Evolutionary conservation across 176 grass and related monocot genomes (phyloP).

Genomic region (Zizania latifolia): DNA sequence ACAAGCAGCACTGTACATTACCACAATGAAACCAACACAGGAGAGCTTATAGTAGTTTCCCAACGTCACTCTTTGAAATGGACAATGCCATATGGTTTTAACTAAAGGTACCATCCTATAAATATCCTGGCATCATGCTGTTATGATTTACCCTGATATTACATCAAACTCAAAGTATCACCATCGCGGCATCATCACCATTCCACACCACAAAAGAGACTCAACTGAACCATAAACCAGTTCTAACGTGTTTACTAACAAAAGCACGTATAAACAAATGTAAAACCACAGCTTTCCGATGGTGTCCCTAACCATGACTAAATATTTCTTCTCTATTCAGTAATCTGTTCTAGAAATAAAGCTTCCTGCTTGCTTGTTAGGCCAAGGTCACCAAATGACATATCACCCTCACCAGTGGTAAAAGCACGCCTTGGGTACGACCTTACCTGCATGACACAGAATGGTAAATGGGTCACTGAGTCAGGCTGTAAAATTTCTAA

Average conservation of each 20-base stretch:
- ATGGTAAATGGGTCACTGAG: not conserved
- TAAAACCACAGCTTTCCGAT: conserved; percentile 7
- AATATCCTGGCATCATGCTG: not conserved
- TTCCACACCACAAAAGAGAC: conserved; percentile 8
- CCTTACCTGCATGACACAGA: conserved; percentile 54
- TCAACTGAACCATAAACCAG: not conserved
- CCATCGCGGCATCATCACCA: not conserved
- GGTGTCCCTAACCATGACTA: conserved; percentile 1
- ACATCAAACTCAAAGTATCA: not conserved
- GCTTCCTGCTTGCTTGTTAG: conserved; percentile 86
- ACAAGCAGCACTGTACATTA: not conserved
- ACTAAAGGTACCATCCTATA: not conserved
- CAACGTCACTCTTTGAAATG: not conserved
- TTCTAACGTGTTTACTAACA: not conserved
- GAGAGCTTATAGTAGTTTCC: not conserved
- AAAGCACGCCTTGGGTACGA: conserved; percentile 77
- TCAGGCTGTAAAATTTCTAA: not conserved
- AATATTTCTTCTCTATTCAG: conserved; percentile 6
- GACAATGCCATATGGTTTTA: not conserved
- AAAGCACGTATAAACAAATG: conserved; percentile 9
- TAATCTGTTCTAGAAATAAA: conserved; percentile 75
- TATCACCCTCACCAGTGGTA: conserved; percentile 43
- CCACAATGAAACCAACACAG: not conserved
- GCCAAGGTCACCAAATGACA: conserved; percentile 67
- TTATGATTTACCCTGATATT: conserved; percentile 3